Percentiles rank a stretch among this genome's conserved stretches.
Conservation (phyloP, 1,284 basidiomycete species). For the Ceratobasidium sp. region DNA sequence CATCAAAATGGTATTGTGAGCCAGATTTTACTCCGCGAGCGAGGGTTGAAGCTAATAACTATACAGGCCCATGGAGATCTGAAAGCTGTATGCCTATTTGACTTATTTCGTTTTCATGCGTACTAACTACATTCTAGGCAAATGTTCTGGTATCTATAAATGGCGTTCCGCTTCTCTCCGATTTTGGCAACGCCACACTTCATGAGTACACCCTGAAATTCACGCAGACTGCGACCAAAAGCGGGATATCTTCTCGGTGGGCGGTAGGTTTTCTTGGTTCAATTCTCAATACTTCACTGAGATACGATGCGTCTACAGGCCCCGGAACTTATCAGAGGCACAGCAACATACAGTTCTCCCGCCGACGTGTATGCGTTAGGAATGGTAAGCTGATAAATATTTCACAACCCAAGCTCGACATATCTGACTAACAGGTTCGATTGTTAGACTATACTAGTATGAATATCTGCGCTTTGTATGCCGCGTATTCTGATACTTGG, state of each 20-base stretch:
- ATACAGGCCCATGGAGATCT: conserved; percentile 5
- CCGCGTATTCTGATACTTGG: background rate
- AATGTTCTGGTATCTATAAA: background rate
- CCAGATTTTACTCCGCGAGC: background rate
- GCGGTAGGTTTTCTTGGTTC: background rate
- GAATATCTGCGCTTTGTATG: background rate
- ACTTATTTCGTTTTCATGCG: background rate
- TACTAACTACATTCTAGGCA: background rate
- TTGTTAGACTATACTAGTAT: background rate
- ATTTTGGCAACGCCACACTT: conserved; percentile 1
- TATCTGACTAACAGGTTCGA: background rate
- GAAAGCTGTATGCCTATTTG: background rate
- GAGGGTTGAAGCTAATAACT: background rate
- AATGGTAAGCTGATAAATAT: conserved; percentile 2
- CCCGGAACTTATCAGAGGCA: conserved; percentile 10
- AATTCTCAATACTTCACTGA: background rate
- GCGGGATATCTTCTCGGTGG: background rate
- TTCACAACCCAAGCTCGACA: no score
- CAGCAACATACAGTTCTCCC: background rate
- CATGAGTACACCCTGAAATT: background rate
- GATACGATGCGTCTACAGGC: background rate
- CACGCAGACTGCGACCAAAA: background rate
- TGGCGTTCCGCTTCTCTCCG: background rate
- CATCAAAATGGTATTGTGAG: background rate
- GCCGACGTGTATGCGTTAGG: conserved; percentile 25